These are phyloP conservation scores for Phytopythium vexans DNA, from an alignment of 352 stramenopile genomes.

Conservation along the genomic window DNA sequence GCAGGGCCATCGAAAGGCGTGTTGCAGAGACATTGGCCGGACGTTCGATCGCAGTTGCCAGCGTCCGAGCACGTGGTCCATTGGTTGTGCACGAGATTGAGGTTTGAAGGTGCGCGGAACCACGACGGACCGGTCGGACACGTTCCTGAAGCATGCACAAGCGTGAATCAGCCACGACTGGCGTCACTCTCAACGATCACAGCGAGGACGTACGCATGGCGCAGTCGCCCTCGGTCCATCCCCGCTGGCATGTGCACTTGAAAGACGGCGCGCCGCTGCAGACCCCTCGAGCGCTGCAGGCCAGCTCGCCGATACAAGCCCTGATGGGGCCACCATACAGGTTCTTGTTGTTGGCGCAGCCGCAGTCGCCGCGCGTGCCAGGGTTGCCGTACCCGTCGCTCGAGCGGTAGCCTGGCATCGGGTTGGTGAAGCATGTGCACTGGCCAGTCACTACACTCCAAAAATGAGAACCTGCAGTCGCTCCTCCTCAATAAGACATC, in stretches of 20 bases:
- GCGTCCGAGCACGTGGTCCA: slow-evolving; percentile 55
- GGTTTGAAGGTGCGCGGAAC: slow-evolving; percentile 40
- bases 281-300: slow-evolving; percentile 74
- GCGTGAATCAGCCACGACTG: neutral
- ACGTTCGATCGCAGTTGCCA: slow-evolving; percentile 48
- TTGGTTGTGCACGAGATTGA: slow-evolving; percentile 53
- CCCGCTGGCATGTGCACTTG: slow-evolving; percentile 53
- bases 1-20: slow-evolving; percentile 52
- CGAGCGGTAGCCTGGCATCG: slow-evolving; percentile 80
- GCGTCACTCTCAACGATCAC: neutral
- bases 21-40: slow-evolving; percentile 60
- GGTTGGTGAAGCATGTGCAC: slow-evolving; percentile 53
- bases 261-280: slow-evolving; percentile 56
- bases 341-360: slow-evolving; percentile 80
- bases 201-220: slow-evolving; percentile 33
- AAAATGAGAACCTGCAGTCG: neutral
- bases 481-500: neutral
- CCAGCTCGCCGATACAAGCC: slow-evolving; percentile 54
- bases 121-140: slow-evolving; percentile 63
- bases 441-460: slow-evolving; percentile 29
- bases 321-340: slow-evolving; percentile 63
- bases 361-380: slow-evolving; percentile 90
- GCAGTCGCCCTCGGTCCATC: slow-evolving; percentile 66
- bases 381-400: slow-evolving; percentile 85
- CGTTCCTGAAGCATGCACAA: slow-evolving; percentile 28